Percentiles rank a stretch among this genome's conserved stretches.
These are phyloP conservation scores for Pleurotus tuber-regium DNA, from an alignment of 768 basidiomycete genomes.

Conservation along the genomic window DNA sequence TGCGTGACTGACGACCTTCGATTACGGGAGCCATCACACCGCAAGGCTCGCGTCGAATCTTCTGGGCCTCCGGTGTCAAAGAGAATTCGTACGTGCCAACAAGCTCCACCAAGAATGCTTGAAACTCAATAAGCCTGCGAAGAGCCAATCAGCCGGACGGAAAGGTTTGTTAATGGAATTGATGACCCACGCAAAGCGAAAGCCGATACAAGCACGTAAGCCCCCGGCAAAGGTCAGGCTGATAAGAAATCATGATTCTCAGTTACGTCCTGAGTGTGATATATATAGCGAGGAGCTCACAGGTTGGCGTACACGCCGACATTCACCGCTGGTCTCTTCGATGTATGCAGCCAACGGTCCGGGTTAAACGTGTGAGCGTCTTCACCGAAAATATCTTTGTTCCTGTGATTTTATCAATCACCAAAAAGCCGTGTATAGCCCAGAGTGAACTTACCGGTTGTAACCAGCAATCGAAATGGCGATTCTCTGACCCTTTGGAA, in stretches of 20 bases:
- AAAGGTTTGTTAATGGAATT: not conserved
- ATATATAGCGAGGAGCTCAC: conserved; percentile 19
- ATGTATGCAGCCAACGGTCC: not conserved
- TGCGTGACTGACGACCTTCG: conserved; percentile 38
- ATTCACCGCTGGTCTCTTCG: conserved; percentile 20
- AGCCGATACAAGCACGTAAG: conserved; percentile 24
- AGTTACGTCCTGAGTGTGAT: too few species aligned
- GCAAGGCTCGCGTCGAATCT: conserved; percentile 36
- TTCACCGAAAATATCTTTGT: conserved; percentile 2
- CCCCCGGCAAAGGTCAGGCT: conserved; percentile 26
- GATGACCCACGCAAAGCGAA: conserved; percentile 25
- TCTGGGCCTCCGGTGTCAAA: conserved; percentile 31
- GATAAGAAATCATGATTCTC: not conserved
- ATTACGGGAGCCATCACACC: conserved; percentile 40
- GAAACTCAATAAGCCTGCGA: conserved; percentile 45
- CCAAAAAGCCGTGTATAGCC: not conserved
- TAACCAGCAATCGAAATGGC: conserved; percentile 20
- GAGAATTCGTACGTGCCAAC: conserved; percentile 52
- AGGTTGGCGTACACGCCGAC: conserved; percentile 30
- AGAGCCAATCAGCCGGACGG: not conserved
- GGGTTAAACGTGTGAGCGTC: not conserved
- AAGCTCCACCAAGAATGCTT: conserved; percentile 57
- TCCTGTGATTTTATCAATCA: not conserved
- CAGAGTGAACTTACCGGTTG: conserved; percentile 22
- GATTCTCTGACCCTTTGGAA: conserved; percentile 18